Base-by-base conservation (phyloP, 305 asterid genomes). In the Fraxinus greggii region DNA sequence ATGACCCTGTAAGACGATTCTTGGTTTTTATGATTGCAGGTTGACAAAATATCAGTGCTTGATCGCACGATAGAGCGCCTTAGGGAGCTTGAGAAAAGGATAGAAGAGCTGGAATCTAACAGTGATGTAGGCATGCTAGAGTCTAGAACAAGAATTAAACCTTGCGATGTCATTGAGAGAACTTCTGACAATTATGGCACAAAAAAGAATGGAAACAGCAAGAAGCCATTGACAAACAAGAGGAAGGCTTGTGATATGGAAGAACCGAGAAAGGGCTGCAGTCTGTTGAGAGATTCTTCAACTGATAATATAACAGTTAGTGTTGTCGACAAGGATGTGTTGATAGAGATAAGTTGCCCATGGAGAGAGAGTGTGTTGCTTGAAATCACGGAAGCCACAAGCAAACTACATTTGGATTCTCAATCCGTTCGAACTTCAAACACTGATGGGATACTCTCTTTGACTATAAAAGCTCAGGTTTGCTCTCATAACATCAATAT, bases 41-140 rank as follows among this genome's bases (percentile, higher is more conserved):
- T 85, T 51, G 98, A 94, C 92, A 96, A 96, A 89, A 88, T 93
- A 65, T 89, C 98, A 1, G 70, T 96, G 51, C 98, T 96, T 23
- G 97, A 94, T 86, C 92, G 88, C 28, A 90, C 99, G 2, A 94
- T 96, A 77, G 93, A 90, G 84, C 89, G 94, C 87, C 76, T 96
- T 86, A 88, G 92, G 78, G 91, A 89, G 80, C 97, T 96, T 0
- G 93, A 93, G 88, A 90, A 91, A 45, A 92, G 92, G 83, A 86
- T 94, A 3, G 88, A 88, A 79, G 95, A 90, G 85, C 90, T 93
- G 17, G 92, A 92, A 82, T 88, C 95, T 23, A 75, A 80, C 87
- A 92, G 86, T 78, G 91, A 91, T 51, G 85, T 82, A 35, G 79
- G 28, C 77, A 90, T 82, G 83, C 35, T 42, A 38, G 93, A 86